Evolutionary conservation across 2,329 filamentous ascomycete genomes (phyloP), one percentile per base, ranked within the genome.

Genomic region (Lanzia echinophila): DNA sequence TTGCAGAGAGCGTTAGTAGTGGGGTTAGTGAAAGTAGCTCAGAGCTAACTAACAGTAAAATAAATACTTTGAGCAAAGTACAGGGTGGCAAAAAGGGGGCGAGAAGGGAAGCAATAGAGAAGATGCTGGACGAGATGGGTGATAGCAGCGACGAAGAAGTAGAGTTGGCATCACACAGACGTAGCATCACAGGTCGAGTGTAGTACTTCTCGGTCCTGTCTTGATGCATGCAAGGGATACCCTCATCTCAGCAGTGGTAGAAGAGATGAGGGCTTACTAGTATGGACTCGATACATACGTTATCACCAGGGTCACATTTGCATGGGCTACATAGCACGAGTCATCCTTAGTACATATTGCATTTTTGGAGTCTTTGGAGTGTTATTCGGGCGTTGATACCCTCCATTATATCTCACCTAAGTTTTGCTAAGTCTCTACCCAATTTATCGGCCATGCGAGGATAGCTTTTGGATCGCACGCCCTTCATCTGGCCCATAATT

Each of bases 141-240:
- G 63, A 62, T n/a, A 68, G 65, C 55, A 68, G 67, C 50, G 66
- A 68, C 47, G 65, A 66, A 41, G 67, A 68, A 33, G 67, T 67
- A 15, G 63, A 67, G n/a, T 49, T 66, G 32, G 50, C 62, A 36
- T 62, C 61, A 34, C 64, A 62, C 38, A 56, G 57, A 6, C 64
- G 59, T 48, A 62, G 62, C 8, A 57, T 62, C 51, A 60, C 57
- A 48, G 31, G 62, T 32, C 49, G 62, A 22, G 59, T 60, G 33
- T 47, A 34, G 19, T 47, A 17, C 4, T 42, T 42, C 6, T 20
- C 20, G n/a, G 3, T 42, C 17, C 17, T n/a, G 7, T 42, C 20
- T 17, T 11, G 20, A 19, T 17, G 6, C 6, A 33, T 42, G 5
- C 13, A 20, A n/a, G n/a, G n/a, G n/a, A n/a, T n/a, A n/a, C n/a